Evolutionary conservation across 345 rosid species (phyloP), one percentile per base, ranked within the genome.

Genomic region (Bruguiera gymnorhiza): DNA sequence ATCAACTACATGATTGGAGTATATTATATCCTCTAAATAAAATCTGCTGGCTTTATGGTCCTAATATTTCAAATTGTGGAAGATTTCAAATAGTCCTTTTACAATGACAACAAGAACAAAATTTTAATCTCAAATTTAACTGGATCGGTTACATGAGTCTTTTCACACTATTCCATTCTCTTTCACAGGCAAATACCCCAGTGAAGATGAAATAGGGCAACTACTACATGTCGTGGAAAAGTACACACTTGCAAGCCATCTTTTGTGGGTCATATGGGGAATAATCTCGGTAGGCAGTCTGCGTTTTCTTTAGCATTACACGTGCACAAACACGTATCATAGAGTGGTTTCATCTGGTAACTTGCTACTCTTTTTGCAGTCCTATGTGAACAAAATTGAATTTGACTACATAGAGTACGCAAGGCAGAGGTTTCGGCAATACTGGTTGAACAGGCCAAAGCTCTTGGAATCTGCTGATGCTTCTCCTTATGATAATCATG

Each of bases 221-320:
- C 76, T 77, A 8, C 20, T 69, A 21, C 26, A 37, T 3, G 66
- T 64, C 67, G 86, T 71, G 54, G 98, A 90, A 79, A 86, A 76
- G 60, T 90, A 78, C 78, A 88, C 83, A 60, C 87, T 92, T 48
- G 88, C 91, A 51, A 92, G 83, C 71, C 94, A 92, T 84, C 71
- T 92, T 23, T 83, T 83, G 24, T 92, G 98, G 98, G 90, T 88
- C 36, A 67, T 90, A 75, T 92, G 98, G 94, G 95, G 97, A 66
- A 73, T 93, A 62, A 93, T 90, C 76, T 88, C 97, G 78, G 98
- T 88, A 81, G 0, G 80, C 34, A 37, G 53, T 30, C 65, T 70
- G 3, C 52, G 10, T 7, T 27, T 56, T 4, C 1, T 5, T 13
- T 23, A 3, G 3, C 9, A 62, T 15, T 18, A 31, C 34, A 43